Evolutionary conservation across 176 grass and related monocot species (phyloP).

Genomic region (Areca catechu): DNA sequence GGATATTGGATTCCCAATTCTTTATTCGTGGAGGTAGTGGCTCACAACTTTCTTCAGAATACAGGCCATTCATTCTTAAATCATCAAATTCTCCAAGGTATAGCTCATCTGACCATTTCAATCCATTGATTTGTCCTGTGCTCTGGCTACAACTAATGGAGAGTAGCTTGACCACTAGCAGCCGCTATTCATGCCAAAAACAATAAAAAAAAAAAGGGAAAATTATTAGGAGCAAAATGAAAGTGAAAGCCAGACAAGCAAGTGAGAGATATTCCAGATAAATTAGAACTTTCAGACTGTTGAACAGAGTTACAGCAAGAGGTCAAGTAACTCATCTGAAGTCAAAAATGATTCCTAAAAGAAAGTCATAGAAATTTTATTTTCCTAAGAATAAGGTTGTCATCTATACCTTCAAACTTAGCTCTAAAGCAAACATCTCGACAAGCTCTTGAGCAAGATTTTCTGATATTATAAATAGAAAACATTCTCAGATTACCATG

Average conservation of each 20-base stretch:
- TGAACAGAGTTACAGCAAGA: not conserved
- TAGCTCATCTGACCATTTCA: conserved; percentile 51
- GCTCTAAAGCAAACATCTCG: conserved; percentile 68
- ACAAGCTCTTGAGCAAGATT: conserved; percentile 56
- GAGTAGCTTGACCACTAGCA: conserved; percentile 49
- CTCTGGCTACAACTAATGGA: conserved; percentile 37
- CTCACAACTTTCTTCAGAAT: conserved; percentile 30
- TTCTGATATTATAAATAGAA: conserved; percentile 42
- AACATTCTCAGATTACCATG: conserved; percentile 8
- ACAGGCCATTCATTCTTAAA: conserved; percentile 45
- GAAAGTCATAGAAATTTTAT: no score
- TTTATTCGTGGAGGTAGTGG: conserved; percentile 18
- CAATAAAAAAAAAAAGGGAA: not conserved
- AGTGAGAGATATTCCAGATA: no score
- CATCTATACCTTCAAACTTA: conserved; percentile 61
- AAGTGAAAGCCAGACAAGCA: no score
- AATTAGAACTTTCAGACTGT: no score
- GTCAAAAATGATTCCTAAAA: no score
- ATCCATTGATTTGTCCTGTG: conserved; percentile 9
- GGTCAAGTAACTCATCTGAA: not conserved
- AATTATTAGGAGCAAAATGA: not conserved
- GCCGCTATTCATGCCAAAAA: conserved; percentile 37
- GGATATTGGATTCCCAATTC: conserved; percentile 26
- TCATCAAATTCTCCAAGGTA: conserved; percentile 52
- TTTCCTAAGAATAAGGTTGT: not conserved